Percentiles rank a stretch among this genome's conserved stretches.
phyloP scores from a whole-genome alignment of 257 asterid genomes.

The Fraxinus excelsior region DNA sequence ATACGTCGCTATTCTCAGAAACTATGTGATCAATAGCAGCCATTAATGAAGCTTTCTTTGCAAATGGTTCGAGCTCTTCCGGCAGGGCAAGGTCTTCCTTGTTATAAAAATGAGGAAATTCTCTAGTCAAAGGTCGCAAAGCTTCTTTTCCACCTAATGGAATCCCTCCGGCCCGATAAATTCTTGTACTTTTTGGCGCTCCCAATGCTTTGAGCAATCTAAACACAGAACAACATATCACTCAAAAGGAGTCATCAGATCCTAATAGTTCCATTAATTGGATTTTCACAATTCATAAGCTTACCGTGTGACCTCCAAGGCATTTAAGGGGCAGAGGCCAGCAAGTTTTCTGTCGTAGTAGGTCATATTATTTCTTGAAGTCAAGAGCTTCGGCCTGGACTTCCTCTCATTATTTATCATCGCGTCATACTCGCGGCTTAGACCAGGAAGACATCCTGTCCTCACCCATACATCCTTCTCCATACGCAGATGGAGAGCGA shows the following conservation, averaged over 20 bases:
- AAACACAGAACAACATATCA: background rate
- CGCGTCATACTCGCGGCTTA: conserved; percentile 54
- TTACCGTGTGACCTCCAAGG: conserved; percentile 74
- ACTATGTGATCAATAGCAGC: conserved; percentile 92
- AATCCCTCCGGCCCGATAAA: conserved; percentile 92
- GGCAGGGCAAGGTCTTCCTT: conserved; percentile 82
- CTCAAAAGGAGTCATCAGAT: background rate
- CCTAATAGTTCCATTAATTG: background rate
- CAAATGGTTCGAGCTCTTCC: conserved; percentile 81
- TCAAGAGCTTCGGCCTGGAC: conserved; percentile 61
- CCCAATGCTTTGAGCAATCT: conserved; percentile 92
- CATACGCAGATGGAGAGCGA: conserved; percentile 93
- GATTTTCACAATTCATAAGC: background rate
- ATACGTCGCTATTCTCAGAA: conserved; percentile 79
- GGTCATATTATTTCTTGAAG: conserved; percentile 86
- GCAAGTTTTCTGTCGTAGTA: conserved; percentile 78
- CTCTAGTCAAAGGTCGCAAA: conserved; percentile 59
- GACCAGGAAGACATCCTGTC: conserved; percentile 94
- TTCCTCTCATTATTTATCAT: conserved; percentile 75
- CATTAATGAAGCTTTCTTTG: conserved; percentile 69
- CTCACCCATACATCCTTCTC: conserved; percentile 98
- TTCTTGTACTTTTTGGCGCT: conserved; percentile 70
- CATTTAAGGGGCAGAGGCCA: conserved; percentile 85
- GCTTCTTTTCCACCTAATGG: conserved; percentile 91
- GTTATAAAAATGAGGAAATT: conserved; percentile 75